Evolutionary conservation across 805 yeast genomes (phyloP).

Genomic region (Candida ulmi): DNA sequence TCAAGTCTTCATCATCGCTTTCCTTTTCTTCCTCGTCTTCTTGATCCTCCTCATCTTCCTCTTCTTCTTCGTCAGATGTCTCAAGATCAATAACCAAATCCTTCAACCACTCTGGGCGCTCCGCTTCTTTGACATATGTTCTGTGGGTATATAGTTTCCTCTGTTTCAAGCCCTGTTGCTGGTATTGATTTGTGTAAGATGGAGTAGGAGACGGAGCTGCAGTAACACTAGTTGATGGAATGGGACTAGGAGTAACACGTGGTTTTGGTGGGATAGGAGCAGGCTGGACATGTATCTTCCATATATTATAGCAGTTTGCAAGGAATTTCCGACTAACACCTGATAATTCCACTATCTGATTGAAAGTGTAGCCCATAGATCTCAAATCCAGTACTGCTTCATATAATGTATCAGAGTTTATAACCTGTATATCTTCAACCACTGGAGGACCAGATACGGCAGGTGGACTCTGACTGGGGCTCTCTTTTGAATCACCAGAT

Average conservation of each 20-base stretch:
- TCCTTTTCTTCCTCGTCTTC: conserved; percentile 3
- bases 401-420: conserved; percentile 3
- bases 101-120: conserved; percentile 21
- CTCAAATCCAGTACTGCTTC: conserved; percentile 21
- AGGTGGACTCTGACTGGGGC: too few relatives aligned
- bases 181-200: too few relatives aligned
- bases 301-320: conserved; percentile 10
- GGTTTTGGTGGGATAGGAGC: background rate
- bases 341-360: conserved; percentile 11
- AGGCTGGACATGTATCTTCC: conserved; percentile 17
- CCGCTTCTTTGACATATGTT: conserved; percentile 9
- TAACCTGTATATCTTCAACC: too few relatives aligned
- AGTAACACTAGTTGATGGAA: background rate
- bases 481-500: too few relatives aligned
- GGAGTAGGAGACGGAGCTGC: background rate
- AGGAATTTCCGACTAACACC: conserved; percentile 16
- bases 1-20: background rate
- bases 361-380: conserved; percentile 19
- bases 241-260: background rate
- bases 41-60: conserved; percentile 4
- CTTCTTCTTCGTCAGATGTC: conserved; percentile 14
- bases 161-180: too few relatives aligned
- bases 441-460: too few relatives aligned
- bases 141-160: conserved; percentile 8
- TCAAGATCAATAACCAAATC: conserved; percentile 20